Conservation (phyloP, 176 grass and related monocot species). For the Hordeum marinum region DNA sequence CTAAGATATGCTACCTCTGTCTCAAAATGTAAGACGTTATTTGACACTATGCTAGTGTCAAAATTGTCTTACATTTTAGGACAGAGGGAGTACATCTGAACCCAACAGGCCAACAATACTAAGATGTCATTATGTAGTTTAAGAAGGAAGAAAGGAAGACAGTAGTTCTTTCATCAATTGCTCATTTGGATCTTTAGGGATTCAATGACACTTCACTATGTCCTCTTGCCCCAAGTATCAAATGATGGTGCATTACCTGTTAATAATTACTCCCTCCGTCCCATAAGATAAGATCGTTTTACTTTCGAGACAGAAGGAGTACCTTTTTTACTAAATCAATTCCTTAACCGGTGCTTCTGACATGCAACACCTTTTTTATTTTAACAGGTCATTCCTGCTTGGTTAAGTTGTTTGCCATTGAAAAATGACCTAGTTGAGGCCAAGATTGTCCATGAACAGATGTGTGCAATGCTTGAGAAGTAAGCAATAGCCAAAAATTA, state of each 20-base stretch:
- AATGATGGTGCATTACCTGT: background rate
- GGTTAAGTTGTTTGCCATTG: slow-evolving; percentile 61
- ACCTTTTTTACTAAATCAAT: background rate
- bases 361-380: background rate
- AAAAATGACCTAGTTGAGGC: slow-evolving; percentile 82
- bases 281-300: no score
- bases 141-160: background rate
- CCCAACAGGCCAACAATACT: background rate
- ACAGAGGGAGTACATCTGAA: background rate
- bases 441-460: slow-evolving; percentile 73
- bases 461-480: slow-evolving; percentile 77
- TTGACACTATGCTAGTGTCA: no score
- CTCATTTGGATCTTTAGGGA: background rate
- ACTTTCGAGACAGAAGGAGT: no score
- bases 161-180: slow-evolving; percentile 7
- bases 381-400: slow-evolving; percentile 64
- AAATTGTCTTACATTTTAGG: no score
- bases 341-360: slow-evolving; percentile 19
- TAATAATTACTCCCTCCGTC: background rate
- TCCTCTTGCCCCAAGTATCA: background rate
- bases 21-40: no score
- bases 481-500: slow-evolving; percentile 28
- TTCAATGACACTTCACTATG: slow-evolving; percentile 5
- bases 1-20: background rate
- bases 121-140: background rate